These are phyloP conservation scores for Cenococcum geophilum DNA, from an alignment of 495 filamentous ascomycete genomes.

Conservation along the genomic window DNA sequence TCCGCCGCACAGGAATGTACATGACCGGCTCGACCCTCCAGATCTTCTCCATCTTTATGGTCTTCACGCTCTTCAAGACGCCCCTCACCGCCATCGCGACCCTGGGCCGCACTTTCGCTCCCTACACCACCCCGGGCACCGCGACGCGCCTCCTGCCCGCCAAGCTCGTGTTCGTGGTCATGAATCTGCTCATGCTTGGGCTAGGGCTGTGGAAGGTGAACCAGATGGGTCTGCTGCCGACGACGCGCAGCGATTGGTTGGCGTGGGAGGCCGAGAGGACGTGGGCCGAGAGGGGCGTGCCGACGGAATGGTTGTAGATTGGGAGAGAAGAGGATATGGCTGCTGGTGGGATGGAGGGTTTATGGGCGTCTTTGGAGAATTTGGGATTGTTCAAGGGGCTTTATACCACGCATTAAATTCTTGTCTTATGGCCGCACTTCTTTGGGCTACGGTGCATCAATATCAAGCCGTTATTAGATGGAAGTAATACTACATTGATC, in stretches of 20 bases:
- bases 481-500: too few species aligned
- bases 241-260: constrained; percentile 30
- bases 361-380: too few species aligned
- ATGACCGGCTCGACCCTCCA: constrained; percentile 99
- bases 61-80: constrained; percentile 96
- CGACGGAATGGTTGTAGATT: constrained; percentile 1
- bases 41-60: constrained; percentile 99
- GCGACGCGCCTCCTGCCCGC: constrained; percentile 63
- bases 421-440: too few species aligned
- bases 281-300: neutral
- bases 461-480: too few species aligned
- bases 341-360: too few species aligned
- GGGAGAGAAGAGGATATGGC: neutral
- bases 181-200: constrained; percentile 75
- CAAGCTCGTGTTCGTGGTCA: constrained; percentile 77
- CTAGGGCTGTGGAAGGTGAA: constrained; percentile 97
- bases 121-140: constrained; percentile 82
- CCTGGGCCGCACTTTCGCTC: constrained; percentile 73
- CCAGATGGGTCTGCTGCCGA: constrained; percentile 88
- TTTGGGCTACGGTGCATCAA: too few species aligned
- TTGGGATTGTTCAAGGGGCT: too few species aligned
- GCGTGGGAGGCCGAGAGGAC: constrained; percentile 23
- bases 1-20: constrained; percentile 69
- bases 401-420: too few species aligned
- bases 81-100: constrained; percentile 77